Evolutionary conservation across 306 rosid species (phyloP).

Genomic region (Luffa acutangula): DNA sequence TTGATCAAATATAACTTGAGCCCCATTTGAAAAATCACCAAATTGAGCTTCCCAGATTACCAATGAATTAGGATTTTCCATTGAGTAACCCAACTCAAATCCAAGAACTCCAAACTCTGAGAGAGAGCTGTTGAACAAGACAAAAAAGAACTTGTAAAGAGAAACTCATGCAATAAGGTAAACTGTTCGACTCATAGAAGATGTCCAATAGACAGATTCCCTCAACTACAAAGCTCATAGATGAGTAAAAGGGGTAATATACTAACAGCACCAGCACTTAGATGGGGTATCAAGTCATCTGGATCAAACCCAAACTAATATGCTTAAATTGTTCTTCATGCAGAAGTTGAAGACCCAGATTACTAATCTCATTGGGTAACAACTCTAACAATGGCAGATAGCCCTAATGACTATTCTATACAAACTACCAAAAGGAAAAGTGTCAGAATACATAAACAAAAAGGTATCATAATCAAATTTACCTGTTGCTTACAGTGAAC

Average conservation of each 20-base stretch:
- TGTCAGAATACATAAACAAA: not conserved
- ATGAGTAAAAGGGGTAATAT: not conserved
- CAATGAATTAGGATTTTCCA: constrained; percentile 95
- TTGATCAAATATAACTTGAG: constrained; percentile 92
- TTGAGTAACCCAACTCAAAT: constrained; percentile 92
- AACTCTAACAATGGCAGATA: not conserved
- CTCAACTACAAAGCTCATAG: not conserved
- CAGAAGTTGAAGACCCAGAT: not conserved
- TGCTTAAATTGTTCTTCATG: not conserved
- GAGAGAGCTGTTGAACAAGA: constrained; percentile 57
- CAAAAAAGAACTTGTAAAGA: constrained; percentile 8
- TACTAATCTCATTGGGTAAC: not conserved
- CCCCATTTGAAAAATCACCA: constrained; percentile 97
- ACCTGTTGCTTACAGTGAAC: constrained; percentile 99
- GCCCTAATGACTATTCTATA: not conserved
- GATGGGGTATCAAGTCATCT: not conserved
- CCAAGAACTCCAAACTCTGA: constrained; percentile 97
- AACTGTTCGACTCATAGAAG: not conserved
- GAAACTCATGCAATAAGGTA: constrained; percentile 2
- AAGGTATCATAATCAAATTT: constrained; percentile 9
- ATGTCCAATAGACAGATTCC: not conserved
- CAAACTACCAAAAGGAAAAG: not conserved
- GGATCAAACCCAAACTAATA: constrained; percentile 2
- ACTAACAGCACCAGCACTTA: not conserved
- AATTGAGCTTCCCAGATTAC: constrained; percentile 98